phyloP scores from a whole-genome alignment of 176 grass and related monocot species.

The Ampelocalamus luodianensis region DNA sequence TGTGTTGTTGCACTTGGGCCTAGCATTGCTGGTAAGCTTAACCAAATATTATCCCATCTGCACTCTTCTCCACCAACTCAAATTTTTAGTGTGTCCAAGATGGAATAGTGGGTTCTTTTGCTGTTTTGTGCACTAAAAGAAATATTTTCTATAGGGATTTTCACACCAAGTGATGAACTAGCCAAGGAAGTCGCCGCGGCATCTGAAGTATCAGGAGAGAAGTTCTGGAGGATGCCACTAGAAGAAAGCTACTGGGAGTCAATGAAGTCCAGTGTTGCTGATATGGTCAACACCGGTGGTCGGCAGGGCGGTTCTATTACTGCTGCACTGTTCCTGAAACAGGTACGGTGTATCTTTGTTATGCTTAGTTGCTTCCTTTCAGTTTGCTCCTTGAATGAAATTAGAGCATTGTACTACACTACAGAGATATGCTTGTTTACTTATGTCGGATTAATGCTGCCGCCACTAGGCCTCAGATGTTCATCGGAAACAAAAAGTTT shows the following conservation, averaged over 20 bases:
- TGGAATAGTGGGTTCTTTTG: not conserved
- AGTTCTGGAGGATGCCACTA: slow-evolving; percentile 91
- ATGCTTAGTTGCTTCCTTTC: not conserved
- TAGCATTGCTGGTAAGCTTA: slow-evolving; percentile 76
- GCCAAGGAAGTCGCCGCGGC: slow-evolving; percentile 79
- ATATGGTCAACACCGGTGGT: slow-evolving; percentile 92
- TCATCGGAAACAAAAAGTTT: not conserved
- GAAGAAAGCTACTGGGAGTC: slow-evolving; percentile 97
- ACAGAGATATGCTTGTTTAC: not conserved
- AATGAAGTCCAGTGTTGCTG: slow-evolving; percentile 92
- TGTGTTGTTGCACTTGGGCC: slow-evolving; percentile 86
- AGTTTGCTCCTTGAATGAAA: not conserved
- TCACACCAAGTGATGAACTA: slow-evolving; percentile 86
- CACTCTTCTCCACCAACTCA: not conserved
- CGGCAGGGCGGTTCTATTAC: slow-evolving; percentile 89
- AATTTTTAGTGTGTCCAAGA: not conserved
- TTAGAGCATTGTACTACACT: not conserved
- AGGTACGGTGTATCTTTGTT: slow-evolving; percentile 52
- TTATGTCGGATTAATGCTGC: not conserved
- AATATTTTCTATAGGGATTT: slow-evolving; percentile 61
- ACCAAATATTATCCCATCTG: not conserved
- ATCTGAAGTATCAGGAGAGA: slow-evolving; percentile 83
- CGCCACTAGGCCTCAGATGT: not conserved
- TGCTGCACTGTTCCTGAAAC: slow-evolving; percentile 90
- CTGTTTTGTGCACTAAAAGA: not conserved